Evolutionary conservation across 176 grass and related monocot genomes (phyloP), one percentile per base, ranked within the genome.

Genomic region (Carex scoparia): DNA sequence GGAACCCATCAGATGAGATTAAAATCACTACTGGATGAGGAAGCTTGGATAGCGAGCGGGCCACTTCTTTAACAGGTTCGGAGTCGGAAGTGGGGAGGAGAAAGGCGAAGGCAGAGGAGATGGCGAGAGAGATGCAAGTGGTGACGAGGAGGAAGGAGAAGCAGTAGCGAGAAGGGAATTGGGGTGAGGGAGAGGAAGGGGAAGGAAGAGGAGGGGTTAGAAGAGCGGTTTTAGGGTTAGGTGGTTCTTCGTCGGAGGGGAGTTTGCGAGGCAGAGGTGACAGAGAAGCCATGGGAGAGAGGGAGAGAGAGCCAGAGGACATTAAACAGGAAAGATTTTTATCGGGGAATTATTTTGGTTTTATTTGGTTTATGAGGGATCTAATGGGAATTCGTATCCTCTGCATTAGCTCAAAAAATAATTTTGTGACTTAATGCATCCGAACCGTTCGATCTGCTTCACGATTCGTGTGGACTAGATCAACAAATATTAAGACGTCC

Each of bases 1-100:
- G 86, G 88, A 99, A 99, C 33, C 96, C 96, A 6, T 95, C 96
- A 10, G 90, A 94, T 57, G 96, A 99, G 30, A 99, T 80, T 16
- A 95, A 87, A 14, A 98, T 76, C 3, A 95, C 91, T n/a, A 99
- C 91, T 4, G 93, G 93, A 79, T 91, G 94, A 65, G 16, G 31
- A 30, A 98, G 93, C 77, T 79, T 95, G 61, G 90, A 61, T 2
- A 92, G 88, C 14, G 81, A 48, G 53, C 93, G 85, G 4, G 85
- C 65, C 38, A 9, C 0, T 49, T 71, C 1, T 28, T 66, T 3
- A 2, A 12, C 54, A 19, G 81, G 48, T 48, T 71, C 48, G 32
- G 84, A 56, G 0, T 33, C 54, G 48, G 74, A 70, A 4, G 85
- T 58, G 33, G 88, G 77, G 85, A 89, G 37, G 75, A 79, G 37